Conservation (phyloP, 805 yeast genomes). For the Pichia cephalocereana region DNA sequence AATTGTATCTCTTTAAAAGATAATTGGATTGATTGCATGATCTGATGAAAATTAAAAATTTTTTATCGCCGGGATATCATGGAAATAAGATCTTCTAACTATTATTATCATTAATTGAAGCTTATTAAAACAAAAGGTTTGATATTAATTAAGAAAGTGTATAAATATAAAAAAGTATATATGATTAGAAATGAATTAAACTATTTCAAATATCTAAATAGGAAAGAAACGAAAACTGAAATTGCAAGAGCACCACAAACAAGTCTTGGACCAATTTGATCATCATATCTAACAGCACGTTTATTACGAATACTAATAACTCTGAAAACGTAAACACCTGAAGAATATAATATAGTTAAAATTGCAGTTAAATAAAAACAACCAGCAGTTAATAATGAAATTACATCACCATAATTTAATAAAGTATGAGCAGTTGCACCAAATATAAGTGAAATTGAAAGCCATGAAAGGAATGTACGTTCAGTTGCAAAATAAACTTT, state of each 20-base stretch:
- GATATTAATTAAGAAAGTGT: too few relatives aligned
- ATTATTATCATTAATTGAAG: too few relatives aligned
- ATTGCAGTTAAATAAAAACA: slow-evolving; percentile 81
- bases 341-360: slow-evolving; percentile 62
- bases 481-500: slow-evolving; percentile 99
- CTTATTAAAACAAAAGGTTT: too few relatives aligned
- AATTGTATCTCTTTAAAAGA: too few relatives aligned
- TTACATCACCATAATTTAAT: slow-evolving; percentile 70
- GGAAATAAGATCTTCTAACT: too few relatives aligned
- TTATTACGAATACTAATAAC: slow-evolving; percentile 75
- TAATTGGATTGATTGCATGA: too few relatives aligned
- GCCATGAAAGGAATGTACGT: slow-evolving; percentile 89
- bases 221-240: slow-evolving; percentile 55
- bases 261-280: slow-evolving; percentile 76
- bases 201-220: slow-evolving; percentile 37
- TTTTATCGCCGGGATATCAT: too few relatives aligned
- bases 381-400: slow-evolving; percentile 71
- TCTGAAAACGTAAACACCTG: slow-evolving; percentile 70
- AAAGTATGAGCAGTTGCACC: slow-evolving; percentile 86
- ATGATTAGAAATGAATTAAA: background rate
- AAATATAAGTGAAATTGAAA: slow-evolving; percentile 79
- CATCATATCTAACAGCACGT: slow-evolving; percentile 78
- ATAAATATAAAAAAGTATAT: too few relatives aligned
- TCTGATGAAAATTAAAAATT: too few relatives aligned
- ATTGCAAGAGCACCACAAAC: slow-evolving; percentile 68